phyloP scores from a whole-genome alignment of 441 rosid species.

The Populus hybrid region DNA sequence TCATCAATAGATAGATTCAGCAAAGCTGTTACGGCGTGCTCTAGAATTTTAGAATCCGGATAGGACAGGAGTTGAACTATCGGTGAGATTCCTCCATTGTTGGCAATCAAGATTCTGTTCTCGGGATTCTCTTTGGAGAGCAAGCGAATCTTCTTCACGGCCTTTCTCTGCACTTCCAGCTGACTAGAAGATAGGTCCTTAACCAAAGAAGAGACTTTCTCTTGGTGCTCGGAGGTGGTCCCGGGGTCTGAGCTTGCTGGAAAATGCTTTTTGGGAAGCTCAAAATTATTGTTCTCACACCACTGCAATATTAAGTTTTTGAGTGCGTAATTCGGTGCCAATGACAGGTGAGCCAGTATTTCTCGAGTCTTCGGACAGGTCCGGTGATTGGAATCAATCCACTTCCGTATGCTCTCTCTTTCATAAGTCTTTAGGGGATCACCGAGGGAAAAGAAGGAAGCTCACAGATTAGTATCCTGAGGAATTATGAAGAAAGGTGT shows the following conservation, averaged over 20 bases:
- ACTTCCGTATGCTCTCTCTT: conserved; percentile 68
- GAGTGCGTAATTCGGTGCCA: conserved; percentile 74
- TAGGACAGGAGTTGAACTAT: conserved; percentile 43
- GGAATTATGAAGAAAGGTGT: too few species aligned
- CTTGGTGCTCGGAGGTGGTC: conserved; percentile 26
- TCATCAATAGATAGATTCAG: conserved; percentile 59
- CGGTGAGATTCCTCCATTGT: conserved; percentile 41
- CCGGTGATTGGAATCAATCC: conserved; percentile 65
- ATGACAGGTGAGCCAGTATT: conserved; percentile 46
- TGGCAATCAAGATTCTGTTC: conserved; percentile 51
- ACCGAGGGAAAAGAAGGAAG: neutral
- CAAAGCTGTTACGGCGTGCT: conserved; percentile 58
- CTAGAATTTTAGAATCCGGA: conserved; percentile 48
- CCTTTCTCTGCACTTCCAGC: conserved; percentile 40
- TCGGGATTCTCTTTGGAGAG: conserved; percentile 58
- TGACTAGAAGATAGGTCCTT: conserved; percentile 50
- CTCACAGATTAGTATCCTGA: neutral
- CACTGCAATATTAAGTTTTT: conserved; percentile 67
- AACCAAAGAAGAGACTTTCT: conserved; percentile 42
- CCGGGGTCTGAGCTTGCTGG: neutral
- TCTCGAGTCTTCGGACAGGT: conserved; percentile 85
- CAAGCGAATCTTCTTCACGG: conserved; percentile 52
- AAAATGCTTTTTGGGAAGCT: conserved; percentile 46
- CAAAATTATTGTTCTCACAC: conserved; percentile 64
- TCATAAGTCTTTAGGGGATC: conserved; percentile 54